These are phyloP conservation scores for Mortierella sp. DNA, from an alignment of 371 early-diverging fungal genomes.

Conservation along the genomic window DNA sequence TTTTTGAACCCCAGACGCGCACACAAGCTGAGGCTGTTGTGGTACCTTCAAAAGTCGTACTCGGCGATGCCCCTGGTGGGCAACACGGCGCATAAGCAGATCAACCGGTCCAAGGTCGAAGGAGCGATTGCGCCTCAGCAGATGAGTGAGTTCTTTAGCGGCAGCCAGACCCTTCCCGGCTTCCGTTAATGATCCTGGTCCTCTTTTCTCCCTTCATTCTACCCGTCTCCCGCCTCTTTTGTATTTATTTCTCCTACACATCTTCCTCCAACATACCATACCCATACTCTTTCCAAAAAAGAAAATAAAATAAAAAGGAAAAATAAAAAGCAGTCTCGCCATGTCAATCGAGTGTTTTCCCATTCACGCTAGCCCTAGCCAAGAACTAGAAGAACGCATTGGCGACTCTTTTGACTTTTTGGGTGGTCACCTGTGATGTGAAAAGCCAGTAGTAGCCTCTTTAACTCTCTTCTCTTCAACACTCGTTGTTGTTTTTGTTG, in stretches of 20 bases:
- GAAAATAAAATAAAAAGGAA: too few relatives aligned
- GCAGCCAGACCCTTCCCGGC: slow-evolving; percentile 16
- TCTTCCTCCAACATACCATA: too few relatives aligned
- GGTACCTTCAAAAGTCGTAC: slow-evolving; percentile 56
- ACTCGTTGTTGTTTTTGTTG: too few relatives aligned
- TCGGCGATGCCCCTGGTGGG: slow-evolving; percentile 44
- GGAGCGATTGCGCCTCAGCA: slow-evolving; percentile 35
- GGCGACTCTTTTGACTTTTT: too few relatives aligned
- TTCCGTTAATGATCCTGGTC: slow-evolving; percentile 14
- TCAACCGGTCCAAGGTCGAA: slow-evolving; percentile 50
- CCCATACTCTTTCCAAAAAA: too few relatives aligned
- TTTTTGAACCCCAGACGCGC: slow-evolving; percentile 55
- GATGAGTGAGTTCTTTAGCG: slow-evolving; percentile 48
- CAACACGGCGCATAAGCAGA: slow-evolving; percentile 19
- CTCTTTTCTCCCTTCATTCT: not conserved
- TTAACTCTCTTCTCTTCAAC: not conserved
- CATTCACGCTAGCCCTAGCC: not conserved
- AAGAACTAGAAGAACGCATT: not conserved
- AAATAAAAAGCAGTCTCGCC: too few relatives aligned
- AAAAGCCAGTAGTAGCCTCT: too few relatives aligned
- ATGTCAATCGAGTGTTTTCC: too few relatives aligned
- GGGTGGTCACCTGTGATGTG: too few relatives aligned
- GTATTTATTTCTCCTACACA: not conserved
- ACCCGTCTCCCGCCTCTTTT: not conserved
- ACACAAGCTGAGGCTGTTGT: slow-evolving; percentile 46